Base-by-base conservation (phyloP, 2,329 filamentous ascomycete species). In the Chaetomiaceae sp. region DNA sequence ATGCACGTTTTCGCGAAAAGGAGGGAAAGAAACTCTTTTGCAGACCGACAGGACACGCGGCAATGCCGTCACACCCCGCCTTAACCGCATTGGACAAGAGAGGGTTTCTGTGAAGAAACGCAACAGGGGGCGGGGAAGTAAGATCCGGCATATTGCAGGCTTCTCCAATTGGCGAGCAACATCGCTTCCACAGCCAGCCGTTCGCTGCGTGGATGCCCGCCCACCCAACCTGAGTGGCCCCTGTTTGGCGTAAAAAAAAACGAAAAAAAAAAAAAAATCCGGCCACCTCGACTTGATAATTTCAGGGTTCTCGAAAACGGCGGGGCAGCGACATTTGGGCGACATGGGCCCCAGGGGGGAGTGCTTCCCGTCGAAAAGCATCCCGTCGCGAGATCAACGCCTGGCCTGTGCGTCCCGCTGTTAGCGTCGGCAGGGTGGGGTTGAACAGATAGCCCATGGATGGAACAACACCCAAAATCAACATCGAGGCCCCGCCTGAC, bases 401-500 rank as follows among this genome's bases (percentile, higher is more conserved):
- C 43, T 58, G 58, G 55, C 51, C 58, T 48, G 56, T 58, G 56
- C 58, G 58, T 60, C 56, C 56, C 56, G 58, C 33, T 47, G 23
- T 27, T 48, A 43, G 48, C 38, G 41, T 43, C 41, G 38, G 43
- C 23, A 27, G 23, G 37, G 51, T 47, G 48, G 56, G 18, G 47
- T 14, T 21, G 25, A 21, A 4, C 29, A 25, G 16, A n/a, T 9
- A 11, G 40, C 25, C 23, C 43, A 14, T 47, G 34, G 43, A 14
- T 47, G 34, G 43, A 36, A 47, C 48, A 16, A 45, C 23, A 38
- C 18, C 42, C 30, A 32, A 42, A 16, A 23, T 32, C 25, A 20
- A 48, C 32, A 21, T 29, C 23, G n/a, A 1, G 21, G 33, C 33
- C 14, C 44, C 32, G 42, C 27, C n/a, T 33, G 8, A 32, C 30